These are phyloP conservation scores for Ceratocystis lukuohia DNA, from an alignment of 2,329 filamentous ascomycete genomes.

Conservation along the genomic window DNA sequence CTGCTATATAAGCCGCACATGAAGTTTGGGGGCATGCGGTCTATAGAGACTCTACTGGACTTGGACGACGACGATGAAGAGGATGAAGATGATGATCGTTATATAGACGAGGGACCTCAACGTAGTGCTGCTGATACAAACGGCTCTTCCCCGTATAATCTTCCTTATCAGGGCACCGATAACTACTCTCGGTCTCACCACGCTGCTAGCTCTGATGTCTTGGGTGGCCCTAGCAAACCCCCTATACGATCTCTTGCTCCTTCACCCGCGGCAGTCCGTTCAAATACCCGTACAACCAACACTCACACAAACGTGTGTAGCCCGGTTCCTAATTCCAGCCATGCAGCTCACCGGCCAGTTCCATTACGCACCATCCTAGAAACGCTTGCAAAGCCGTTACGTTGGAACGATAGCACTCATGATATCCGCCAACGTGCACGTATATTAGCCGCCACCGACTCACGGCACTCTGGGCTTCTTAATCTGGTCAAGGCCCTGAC, in stretches of 20 bases:
- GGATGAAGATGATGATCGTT: background rate
- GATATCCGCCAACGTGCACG: conserved; percentile 10
- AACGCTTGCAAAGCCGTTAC: conserved; percentile 14
- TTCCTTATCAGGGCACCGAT: conserved; percentile 1
- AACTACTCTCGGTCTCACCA: conserved; percentile 11
- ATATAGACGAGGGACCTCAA: conserved; percentile 2
- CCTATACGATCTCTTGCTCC: conserved; percentile 1
- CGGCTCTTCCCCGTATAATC: conserved; percentile 9
- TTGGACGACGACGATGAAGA: conserved; percentile 15
- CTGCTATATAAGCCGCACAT: background rate
- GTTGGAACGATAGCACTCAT: conserved; percentile 6
- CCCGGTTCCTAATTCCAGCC: conserved; percentile 2
- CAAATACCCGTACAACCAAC: conserved; percentile 11
- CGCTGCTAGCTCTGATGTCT: conserved; percentile 11
- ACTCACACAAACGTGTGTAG: conserved; percentile 4
- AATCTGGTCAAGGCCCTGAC: conserved; percentile 5
- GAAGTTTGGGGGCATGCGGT: conserved; percentile 10
- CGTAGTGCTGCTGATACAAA: conserved; percentile 6
- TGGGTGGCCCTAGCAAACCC: conserved; percentile 1
- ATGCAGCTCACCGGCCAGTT: conserved; percentile 10
- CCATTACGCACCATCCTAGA: conserved; percentile 15
- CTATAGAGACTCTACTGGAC: conserved; percentile 13
- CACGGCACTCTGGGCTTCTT: conserved; percentile 5
- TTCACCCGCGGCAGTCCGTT: background rate
- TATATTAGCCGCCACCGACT: background rate